Evolutionary conservation across 345 rosid genomes (phyloP).

Genomic region (Acer negundo): DNA sequence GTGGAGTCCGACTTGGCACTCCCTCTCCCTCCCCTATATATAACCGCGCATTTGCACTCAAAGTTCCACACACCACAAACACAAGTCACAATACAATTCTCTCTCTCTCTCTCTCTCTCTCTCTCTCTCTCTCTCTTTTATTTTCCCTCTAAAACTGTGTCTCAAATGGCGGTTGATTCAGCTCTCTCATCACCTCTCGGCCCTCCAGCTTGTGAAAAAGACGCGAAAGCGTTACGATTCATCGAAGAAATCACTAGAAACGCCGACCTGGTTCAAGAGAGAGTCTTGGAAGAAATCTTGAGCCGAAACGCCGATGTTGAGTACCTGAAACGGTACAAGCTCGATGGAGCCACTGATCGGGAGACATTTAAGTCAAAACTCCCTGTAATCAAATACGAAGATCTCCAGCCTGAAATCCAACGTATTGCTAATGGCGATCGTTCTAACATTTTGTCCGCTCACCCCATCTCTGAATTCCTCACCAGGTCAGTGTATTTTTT

Average conservation of each 20-base stretch:
- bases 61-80: conserved; percentile 13
- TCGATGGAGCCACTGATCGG: conserved; percentile 63
- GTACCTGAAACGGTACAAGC: conserved; percentile 61
- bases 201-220: conserved; percentile 78
- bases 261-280: conserved; percentile 65
- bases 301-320: conserved; percentile 64
- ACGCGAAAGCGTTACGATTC: conserved; percentile 71
- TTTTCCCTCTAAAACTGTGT: not conserved
- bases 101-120: conserved; percentile 10
- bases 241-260: conserved; percentile 79
- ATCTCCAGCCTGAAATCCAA: conserved; percentile 84
- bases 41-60: conserved; percentile 16
- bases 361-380: conserved; percentile 66
- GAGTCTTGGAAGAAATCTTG: conserved; percentile 64
- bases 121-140: not conserved
- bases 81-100: conserved; percentile 16
- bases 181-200: conserved; percentile 59
- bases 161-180: conserved; percentile 70
- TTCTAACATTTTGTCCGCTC: conserved; percentile 80
- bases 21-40: conserved; percentile 45
- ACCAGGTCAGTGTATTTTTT: conserved; percentile 51
- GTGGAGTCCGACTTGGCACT: conserved; percentile 40
- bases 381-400: conserved; percentile 82
- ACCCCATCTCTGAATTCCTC: conserved; percentile 94
- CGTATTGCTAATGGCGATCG: conserved; percentile 93